Evolutionary conservation across 148 eudicot genomes (phyloP).

Genomic region (Chenopodium album): DNA sequence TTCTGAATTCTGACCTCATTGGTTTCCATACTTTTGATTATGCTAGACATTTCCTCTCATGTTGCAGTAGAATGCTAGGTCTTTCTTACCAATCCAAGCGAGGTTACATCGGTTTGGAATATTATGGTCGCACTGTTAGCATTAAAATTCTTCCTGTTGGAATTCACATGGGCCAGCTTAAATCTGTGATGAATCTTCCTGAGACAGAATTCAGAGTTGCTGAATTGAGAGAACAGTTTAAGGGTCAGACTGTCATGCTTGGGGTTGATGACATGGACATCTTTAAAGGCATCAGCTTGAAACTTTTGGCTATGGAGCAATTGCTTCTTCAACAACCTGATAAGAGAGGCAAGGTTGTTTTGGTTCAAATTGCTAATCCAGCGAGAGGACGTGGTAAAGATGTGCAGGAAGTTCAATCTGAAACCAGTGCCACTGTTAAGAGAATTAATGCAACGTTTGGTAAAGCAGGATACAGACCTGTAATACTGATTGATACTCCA

Average conservation of each 20-base stretch:
- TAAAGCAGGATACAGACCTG: conserved; percentile 60
- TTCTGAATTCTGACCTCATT: conserved; percentile 71
- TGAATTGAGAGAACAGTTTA: conserved; percentile 50
- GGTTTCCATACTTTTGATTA: conserved; percentile 88
- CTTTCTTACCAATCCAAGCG: conserved; percentile 77
- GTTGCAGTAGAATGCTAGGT: conserved; percentile 91
- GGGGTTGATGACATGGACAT: conserved; percentile 97
- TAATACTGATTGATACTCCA: conserved; percentile 56
- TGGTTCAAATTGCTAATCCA: conserved; percentile 89
- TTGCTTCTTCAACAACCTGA: conserved; percentile 71
- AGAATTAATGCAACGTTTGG: conserved; percentile 64
- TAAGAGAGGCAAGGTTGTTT: conserved; percentile 61
- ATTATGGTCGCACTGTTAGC: conserved; percentile 82
- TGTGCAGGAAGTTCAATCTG: conserved; percentile 65
- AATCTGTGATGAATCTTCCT: conserved; percentile 60
- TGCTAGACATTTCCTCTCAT: conserved; percentile 84
- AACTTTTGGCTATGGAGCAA: conserved; percentile 79
- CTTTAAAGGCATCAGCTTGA: conserved; percentile 81
- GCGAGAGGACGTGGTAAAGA: conserved; percentile 87
- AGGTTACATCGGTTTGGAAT: conserved; percentile 79
- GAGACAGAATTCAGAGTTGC: conserved; percentile 59
- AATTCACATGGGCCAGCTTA: conserved; percentile 79
- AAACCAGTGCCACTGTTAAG: conserved; percentile 55
- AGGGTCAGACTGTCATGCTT: conserved; percentile 65
- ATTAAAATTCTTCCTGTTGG: conserved; percentile 89